These are phyloP conservation scores for Candida sithepensis DNA, from an alignment of 805 yeast genomes.

Conservation along the genomic window DNA sequence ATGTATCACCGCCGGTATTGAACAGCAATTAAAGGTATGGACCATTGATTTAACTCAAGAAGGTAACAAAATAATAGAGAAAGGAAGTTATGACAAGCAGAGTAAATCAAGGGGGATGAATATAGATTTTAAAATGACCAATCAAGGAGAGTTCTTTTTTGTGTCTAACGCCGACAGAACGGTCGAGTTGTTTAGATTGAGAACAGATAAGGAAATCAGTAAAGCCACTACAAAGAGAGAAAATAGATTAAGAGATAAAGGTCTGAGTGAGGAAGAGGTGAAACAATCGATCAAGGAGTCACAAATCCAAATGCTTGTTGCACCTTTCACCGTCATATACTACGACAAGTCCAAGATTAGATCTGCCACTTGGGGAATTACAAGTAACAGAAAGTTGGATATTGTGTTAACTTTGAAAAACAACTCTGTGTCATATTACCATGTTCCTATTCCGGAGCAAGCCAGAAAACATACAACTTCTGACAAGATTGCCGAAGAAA, in stretches of 20 bases:
- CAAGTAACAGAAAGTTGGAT: conserved; percentile 48
- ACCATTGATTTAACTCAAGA: conserved; percentile 49
- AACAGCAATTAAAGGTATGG: conserved; percentile 85
- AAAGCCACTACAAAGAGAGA: conserved; percentile 76
- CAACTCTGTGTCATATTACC: conserved; percentile 72
- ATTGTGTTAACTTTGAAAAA: conserved; percentile 63
- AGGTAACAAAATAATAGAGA: conserved; percentile 49
- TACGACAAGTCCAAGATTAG: conserved; percentile 57
- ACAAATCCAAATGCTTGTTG: conserved; percentile 53
- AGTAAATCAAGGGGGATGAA: conserved; percentile 69
- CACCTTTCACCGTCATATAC: conserved; percentile 67
- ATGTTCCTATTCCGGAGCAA: conserved; percentile 53
- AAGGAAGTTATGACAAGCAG: conserved; percentile 70
- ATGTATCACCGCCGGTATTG: conserved; percentile 71
- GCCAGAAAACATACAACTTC: conserved; percentile 45
- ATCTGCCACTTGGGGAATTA: conserved; percentile 60
- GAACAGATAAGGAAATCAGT: conserved; percentile 71
- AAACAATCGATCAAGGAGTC: conserved; percentile 44
- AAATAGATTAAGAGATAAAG: conserved; percentile 73
- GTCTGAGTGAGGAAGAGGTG: conserved; percentile 58
- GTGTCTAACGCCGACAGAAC: conserved; percentile 80
- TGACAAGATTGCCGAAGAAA: conserved; percentile 40
- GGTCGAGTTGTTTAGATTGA: conserved; percentile 72
- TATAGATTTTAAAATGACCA: conserved; percentile 45
- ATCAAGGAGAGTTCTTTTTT: conserved; percentile 48